A percentile compares a stretch with the other conserved stretches of the same genome.
Evolutionary conservation across 305 asterid genomes (phyloP).

Genomic region (Rubia tinctorum): DNA sequence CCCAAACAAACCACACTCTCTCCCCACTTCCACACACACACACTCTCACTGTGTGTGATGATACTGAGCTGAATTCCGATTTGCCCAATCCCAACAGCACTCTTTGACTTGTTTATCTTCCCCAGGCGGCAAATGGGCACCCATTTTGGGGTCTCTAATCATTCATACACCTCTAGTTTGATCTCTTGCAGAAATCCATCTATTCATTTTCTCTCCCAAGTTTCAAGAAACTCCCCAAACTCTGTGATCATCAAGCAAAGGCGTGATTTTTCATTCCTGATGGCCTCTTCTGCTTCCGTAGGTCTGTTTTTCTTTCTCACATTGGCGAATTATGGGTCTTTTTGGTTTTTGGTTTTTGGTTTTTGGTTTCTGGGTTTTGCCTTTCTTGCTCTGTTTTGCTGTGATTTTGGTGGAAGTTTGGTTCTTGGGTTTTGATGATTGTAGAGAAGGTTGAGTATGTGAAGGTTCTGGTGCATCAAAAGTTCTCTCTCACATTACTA

Average conservation of each 20-base stretch:
- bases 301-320: neutral
- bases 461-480: no score
- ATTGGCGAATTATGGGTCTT: neutral
- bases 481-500: no score
- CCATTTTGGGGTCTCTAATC: neutral
- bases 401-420: neutral
- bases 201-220: slow-evolving; percentile 3
- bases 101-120: neutral
- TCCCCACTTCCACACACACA: slow-evolving; percentile 1
- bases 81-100: neutral
- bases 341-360: no score
- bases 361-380: slow-evolving; percentile 4
- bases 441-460: neutral
- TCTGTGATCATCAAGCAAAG: slow-evolving; percentile 5
- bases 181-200: neutral
- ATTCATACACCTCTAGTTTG: neutral
- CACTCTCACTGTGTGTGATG: neutral
- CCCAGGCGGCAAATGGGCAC: slow-evolving; percentile 10
- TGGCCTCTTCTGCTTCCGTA: slow-evolving; percentile 5
- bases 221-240: slow-evolving; percentile 4
- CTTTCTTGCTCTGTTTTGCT: neutral
- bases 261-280: slow-evolving; percentile 11
- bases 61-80: neutral
- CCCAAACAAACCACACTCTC: neutral
- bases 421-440: neutral